Evolutionary conservation across 306 rosid species (phyloP).

Genomic region (Fagus crenata): DNA sequence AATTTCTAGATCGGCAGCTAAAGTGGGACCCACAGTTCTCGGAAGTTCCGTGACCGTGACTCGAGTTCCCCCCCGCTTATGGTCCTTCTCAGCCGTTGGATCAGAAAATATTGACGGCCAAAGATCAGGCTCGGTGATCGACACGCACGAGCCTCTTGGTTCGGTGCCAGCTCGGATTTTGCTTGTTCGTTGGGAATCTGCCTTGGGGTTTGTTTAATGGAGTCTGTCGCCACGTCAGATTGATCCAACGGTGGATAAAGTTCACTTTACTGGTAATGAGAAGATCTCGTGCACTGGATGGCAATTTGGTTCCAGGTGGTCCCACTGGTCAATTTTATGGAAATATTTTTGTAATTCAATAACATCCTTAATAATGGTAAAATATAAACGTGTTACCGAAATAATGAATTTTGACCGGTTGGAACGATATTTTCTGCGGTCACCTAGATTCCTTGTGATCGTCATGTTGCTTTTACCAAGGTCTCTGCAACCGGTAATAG

Average conservation of each 20-base stretch:
- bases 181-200: constrained; percentile 36
- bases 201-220: constrained; percentile 24
- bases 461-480: constrained; percentile 66
- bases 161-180: constrained; percentile 61
- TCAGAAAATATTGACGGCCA: constrained; percentile 29
- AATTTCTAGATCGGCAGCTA: constrained; percentile 76
- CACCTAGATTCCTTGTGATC: constrained; percentile 72
- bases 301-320: constrained; percentile 36
- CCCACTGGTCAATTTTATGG: constrained; percentile 45
- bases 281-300: constrained; percentile 47
- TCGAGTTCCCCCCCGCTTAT: constrained; percentile 41
- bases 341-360: neutral
- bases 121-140: constrained; percentile 37
- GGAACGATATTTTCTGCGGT: constrained; percentile 71
- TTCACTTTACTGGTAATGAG: constrained; percentile 14
- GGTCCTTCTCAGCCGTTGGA: constrained; percentile 35
- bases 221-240: constrained; percentile 53
- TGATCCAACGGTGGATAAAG: constrained; percentile 45
- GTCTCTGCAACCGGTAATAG: constrained; percentile 52
- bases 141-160: too few relatives aligned
- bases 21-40: constrained; percentile 70
- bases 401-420: constrained; percentile 82
- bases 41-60: constrained; percentile 94
- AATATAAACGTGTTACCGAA: constrained; percentile 47
- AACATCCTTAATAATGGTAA: neutral